phyloP scores from a whole-genome alignment of 2,329 filamentous ascomycete genomes.

The Xylariaceae sp. region DNA sequence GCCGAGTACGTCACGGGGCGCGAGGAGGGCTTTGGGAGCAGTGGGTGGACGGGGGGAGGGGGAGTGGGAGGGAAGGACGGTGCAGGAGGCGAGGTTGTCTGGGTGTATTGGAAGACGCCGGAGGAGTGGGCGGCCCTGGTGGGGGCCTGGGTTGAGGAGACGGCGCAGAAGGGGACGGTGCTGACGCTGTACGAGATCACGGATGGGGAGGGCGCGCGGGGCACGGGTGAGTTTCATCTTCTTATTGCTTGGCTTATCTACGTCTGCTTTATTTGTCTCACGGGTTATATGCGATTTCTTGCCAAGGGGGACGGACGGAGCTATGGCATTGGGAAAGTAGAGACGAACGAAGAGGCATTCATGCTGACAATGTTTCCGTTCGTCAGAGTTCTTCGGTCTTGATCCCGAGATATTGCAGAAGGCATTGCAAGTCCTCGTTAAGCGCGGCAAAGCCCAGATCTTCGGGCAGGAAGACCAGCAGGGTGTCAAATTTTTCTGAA shows the following conservation, averaged over 20 bases:
- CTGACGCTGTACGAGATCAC: conserved; percentile 89
- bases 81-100: conserved; percentile 45
- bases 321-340: too few species aligned
- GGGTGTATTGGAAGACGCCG: conserved; percentile 79
- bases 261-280: too few species aligned
- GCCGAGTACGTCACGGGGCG: conserved; percentile 58
- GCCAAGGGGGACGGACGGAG: too few species aligned
- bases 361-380: conserved; percentile 4
- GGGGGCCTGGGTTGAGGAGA: conserved; percentile 78
- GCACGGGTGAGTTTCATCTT: conserved; percentile 50
- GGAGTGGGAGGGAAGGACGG: conserved; percentile 29
- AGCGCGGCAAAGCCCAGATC: conserved; percentile 86
- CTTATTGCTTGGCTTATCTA: neutral
- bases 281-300: too few species aligned
- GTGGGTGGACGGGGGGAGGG: too few species aligned
- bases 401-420: conserved; percentile 77
- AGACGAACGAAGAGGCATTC: neutral
- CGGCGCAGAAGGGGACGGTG: conserved; percentile 82
- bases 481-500: conserved; percentile 94
- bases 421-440: conserved; percentile 76
- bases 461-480: conserved; percentile 85
- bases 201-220: conserved; percentile 75
- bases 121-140: conserved; percentile 86
- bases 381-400: conserved; percentile 78
- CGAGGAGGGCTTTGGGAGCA: conserved; percentile 13